Evolutionary conservation across 23 red algal species (phyloP), one percentile per base, ranked within the genome.

Genomic region (Gracilaria gracilis): DNA sequence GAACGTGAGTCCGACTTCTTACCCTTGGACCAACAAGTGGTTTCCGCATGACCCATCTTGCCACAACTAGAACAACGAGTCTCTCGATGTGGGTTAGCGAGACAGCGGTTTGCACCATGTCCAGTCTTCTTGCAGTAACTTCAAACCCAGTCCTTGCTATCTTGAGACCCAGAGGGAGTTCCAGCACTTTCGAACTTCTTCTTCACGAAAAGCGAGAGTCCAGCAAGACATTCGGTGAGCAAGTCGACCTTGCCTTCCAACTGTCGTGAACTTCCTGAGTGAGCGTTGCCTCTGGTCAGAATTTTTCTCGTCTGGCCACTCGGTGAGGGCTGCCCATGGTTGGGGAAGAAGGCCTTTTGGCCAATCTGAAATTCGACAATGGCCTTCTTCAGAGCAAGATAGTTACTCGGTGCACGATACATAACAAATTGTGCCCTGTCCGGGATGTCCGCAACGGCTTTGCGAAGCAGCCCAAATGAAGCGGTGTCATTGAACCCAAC

Each of bases 1-100:
- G 25, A 16, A 17, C n/a, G n/a, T n/a, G n/a, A 25, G 11, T 0
- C 38, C 38, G 46, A 15, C 37, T 28, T n/a, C 31, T 9, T 59
- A 15, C 50, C n/a, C 25, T 61, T 82, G 3, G 78, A 61, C 78
- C 53, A 59, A 44, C 78, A 82, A 19, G 78, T 58, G 0, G n/a
- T 29, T 49, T 82, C 78, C 2, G 49, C 49, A 34, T 82, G 78
- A 58, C 78, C 50, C 12, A 58, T 0, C 29, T 82, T 82, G 13
- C 57, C 57, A 29, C 0, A 82, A 55, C 51, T 17, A 42, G 78
- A 17, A 12, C 53, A 82, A 14, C 61, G 9, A 9, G 15, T 82
- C 12, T 57, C 4, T 1, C 29, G 59, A 20, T 59, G 0, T 1
- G 50, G 48, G 28, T 59, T 82, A 19, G 23, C 0, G 13, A 0